Evolutionary conservation across 495 filamentous ascomycete genomes (phyloP).

Genomic region (Penicillium daleae): DNA sequence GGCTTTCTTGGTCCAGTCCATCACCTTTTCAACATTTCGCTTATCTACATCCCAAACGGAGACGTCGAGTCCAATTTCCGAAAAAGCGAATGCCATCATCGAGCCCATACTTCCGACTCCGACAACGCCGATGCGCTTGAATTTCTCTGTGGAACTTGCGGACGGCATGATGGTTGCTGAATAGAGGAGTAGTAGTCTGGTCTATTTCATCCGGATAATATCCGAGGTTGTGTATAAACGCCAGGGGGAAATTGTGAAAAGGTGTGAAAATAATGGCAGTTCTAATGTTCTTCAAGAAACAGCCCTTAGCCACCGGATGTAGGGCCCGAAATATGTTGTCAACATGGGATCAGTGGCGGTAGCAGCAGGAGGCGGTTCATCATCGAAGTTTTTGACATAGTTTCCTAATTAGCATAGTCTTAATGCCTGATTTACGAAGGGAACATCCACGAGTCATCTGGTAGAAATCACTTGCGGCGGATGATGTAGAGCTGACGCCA

Average conservation of each 20-base stretch:
- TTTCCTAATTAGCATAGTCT: neutral
- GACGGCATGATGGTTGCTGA: constrained; percentile 26
- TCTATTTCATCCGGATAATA: neutral
- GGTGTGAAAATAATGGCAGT: neutral
- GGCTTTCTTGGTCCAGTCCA: constrained; percentile 24
- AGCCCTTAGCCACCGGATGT: constrained; percentile 23
- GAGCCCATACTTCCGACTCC: constrained; percentile 70
- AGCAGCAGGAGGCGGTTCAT: neutral
- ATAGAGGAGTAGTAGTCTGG: neutral
- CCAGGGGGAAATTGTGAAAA: neutral
- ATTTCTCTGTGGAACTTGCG: constrained; percentile 27
- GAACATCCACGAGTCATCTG: neutral
- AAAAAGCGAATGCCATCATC: constrained; percentile 66
- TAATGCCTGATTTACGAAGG: neutral
- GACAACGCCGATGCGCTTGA: constrained; percentile 61
- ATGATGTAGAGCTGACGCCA: constrained; percentile 25
- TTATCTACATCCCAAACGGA: constrained; percentile 60
- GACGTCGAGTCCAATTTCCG: constrained; percentile 63
- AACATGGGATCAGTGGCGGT: constrained; percentile 23
- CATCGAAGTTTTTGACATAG: neutral
- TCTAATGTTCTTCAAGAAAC: constrained; percentile 20
- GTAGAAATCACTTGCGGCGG: neutral
- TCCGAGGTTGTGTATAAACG: neutral
- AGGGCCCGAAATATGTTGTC: constrained; percentile 18
- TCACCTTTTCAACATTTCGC: constrained; percentile 50